A percentile compares a stretch with the other conserved stretches of the same genome.
Conservation (phyloP, 2,329 filamentous ascomycete species). For the Lithohypha guttulata region DNA sequence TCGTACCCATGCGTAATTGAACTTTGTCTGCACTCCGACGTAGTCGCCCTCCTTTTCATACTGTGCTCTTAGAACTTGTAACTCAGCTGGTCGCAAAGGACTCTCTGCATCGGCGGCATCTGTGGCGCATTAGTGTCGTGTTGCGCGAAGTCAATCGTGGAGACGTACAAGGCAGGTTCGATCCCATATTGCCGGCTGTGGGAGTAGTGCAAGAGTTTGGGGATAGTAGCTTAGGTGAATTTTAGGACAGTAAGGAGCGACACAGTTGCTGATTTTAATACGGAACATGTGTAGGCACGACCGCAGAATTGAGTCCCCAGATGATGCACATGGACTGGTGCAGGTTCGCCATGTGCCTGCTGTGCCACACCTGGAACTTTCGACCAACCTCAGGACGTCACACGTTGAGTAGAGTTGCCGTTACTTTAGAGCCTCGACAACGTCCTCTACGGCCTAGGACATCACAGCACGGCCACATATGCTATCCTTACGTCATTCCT, state of each 20-base stretch:
- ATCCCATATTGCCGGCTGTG: slow-evolving; percentile 9
- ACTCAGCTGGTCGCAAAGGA: slow-evolving; percentile 80
- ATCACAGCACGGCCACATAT: no score
- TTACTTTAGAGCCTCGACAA: no score
- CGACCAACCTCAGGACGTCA: no score
- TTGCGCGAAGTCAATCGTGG: slow-evolving; percentile 19
- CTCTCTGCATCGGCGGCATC: slow-evolving; percentile 97
- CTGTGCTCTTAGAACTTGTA: slow-evolving; percentile 83
- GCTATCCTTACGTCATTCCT: slow-evolving; percentile 3
- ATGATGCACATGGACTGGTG: neutral
- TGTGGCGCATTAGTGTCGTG: slow-evolving; percentile 33
- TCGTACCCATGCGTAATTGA: slow-evolving; percentile 96
- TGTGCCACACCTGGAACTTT: slow-evolving; percentile 1
- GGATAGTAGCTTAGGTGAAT: neutral
- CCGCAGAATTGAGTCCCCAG: neutral
- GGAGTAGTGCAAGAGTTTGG: no score
- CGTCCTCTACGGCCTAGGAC: no score
- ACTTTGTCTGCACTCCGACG: slow-evolving; percentile 95
- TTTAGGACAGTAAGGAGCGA: neutral
- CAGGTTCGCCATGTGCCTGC: slow-evolving; percentile 3
- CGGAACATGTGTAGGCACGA: neutral
- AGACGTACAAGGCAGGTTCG: slow-evolving; percentile 43
- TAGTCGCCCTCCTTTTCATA: slow-evolving; percentile 97
- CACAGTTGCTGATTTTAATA: neutral
- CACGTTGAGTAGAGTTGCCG: no score